A percentile compares a stretch with the other conserved stretches of the same genome.
Conservation (phyloP, 306 rosid species). For the Sphenostylis stenocarpa region DNA sequence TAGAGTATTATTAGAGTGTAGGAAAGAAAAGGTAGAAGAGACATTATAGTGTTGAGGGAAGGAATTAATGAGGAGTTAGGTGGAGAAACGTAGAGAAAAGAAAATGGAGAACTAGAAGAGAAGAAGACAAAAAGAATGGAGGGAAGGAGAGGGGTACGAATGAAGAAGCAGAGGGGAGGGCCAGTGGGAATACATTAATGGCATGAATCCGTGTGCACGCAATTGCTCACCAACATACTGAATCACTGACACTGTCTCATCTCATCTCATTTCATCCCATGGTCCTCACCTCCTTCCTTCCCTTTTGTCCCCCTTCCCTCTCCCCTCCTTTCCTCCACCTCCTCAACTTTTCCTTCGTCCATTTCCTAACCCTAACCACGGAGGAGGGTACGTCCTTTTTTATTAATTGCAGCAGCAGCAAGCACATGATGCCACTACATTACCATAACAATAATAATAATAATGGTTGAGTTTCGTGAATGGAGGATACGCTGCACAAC, state of each 20-base stretch:
- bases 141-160: background rate
- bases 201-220: conserved; percentile 42
- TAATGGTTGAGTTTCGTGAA: too few relatives aligned
- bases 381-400: background rate
- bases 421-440: too few relatives aligned
- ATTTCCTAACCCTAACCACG: background rate
- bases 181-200: conserved; percentile 38
- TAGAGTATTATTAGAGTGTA: too few relatives aligned
- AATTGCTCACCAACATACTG: conserved; percentile 46
- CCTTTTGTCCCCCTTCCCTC: conserved; percentile 24
- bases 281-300: conserved; percentile 27
- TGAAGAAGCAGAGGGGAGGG: background rate
- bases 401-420: background rate
- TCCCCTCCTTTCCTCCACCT: background rate
- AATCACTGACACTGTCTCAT: conserved; percentile 29
- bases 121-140: background rate
- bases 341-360: background rate
- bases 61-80: background rate
- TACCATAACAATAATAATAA: too few relatives aligned
- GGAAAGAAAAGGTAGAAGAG: too few relatives aligned
- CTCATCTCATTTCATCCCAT: background rate
- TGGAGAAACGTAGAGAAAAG: background rate
- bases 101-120: background rate
- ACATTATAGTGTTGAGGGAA: background rate
- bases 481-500: background rate